Percentiles rank a stretch among this genome's conserved stretches.
Evolutionary conservation across 306 rosid species (phyloP).

Genomic region (Begonia loranthoides): DNA sequence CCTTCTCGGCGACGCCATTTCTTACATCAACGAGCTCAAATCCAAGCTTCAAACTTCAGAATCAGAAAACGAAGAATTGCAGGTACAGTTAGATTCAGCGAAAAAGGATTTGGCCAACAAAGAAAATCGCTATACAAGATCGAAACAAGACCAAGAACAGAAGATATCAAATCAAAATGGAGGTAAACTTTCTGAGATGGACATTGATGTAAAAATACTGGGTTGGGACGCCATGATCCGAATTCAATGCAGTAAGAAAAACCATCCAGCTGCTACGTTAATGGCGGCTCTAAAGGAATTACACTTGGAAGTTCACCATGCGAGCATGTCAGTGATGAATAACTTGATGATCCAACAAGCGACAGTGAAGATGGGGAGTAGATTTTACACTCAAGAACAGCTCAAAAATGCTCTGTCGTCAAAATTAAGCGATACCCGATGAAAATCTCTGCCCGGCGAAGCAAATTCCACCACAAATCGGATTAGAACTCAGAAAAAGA

Average conservation of each 20-base stretch:
- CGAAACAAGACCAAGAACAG: conserved; percentile 22
- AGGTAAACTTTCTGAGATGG: conserved; percentile 32
- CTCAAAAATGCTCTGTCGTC: conserved; percentile 49
- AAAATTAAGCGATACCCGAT: conserved; percentile 44
- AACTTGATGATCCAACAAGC: conserved; percentile 95
- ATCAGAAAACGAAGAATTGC: conserved; percentile 47
- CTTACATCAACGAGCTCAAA: conserved; percentile 75
- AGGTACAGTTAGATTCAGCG: conserved; percentile 43
- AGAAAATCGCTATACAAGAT: conserved; percentile 16
- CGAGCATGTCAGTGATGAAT: conserved; percentile 84
- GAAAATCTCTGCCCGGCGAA: background rate
- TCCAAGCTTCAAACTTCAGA: conserved; percentile 48
- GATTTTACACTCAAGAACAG: conserved; percentile 90
- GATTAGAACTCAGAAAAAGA: too few relatives aligned
- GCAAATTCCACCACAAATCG: background rate
- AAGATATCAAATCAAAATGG: conserved; percentile 11
- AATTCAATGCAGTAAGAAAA: conserved; percentile 70
- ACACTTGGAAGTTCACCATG: conserved; percentile 81
- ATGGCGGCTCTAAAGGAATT: conserved; percentile 86
- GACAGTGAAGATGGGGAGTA: conserved; percentile 78
- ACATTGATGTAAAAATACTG: conserved; percentile 78
- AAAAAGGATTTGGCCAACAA: conserved; percentile 30
- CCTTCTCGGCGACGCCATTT: conserved; percentile 71
- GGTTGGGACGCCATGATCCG: conserved; percentile 96
- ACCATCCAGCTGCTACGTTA: conserved; percentile 79